These are phyloP conservation scores for Stephanodiscus triporus DNA, from an alignment of 108 stramenopile genomes.

Conservation along the genomic window DNA sequence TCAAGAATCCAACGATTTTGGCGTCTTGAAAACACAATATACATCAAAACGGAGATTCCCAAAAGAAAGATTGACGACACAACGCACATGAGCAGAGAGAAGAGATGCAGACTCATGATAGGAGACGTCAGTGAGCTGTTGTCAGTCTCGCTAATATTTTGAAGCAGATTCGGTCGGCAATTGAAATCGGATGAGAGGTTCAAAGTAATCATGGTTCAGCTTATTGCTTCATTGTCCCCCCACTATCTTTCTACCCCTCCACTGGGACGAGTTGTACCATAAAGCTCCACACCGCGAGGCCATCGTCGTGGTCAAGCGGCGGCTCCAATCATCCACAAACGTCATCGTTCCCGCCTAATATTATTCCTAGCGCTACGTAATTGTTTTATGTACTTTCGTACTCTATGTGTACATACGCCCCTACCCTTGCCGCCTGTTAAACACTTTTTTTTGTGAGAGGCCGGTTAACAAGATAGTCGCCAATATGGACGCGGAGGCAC, in stretches of 20 bases:
- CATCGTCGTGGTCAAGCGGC: too few relatives aligned
- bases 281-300: too few relatives aligned
- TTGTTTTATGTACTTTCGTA: too few relatives aligned
- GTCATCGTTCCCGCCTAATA: background rate
- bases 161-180: slow-evolving; percentile 6
- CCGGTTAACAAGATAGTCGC: too few relatives aligned
- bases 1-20: slow-evolving; percentile 25
- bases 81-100: background rate
- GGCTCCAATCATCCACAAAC: background rate
- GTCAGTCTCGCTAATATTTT: background rate
- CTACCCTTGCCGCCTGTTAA: too few relatives aligned
- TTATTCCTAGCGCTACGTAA: too few relatives aligned
- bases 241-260: too few relatives aligned
- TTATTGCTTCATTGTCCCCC: background rate
- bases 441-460: too few relatives aligned
- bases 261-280: background rate
- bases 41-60: background rate
- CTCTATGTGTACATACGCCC: too few relatives aligned
- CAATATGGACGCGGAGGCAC: background rate
- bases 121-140: background rate
- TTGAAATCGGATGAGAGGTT: background rate
- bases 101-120: background rate
- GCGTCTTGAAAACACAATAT: slow-evolving; percentile 14
- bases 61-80: slow-evolving; percentile 4
- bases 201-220: background rate